phyloP scores from a whole-genome alignment of 805 yeast species.

The Ogataea degrootiae region DNA sequence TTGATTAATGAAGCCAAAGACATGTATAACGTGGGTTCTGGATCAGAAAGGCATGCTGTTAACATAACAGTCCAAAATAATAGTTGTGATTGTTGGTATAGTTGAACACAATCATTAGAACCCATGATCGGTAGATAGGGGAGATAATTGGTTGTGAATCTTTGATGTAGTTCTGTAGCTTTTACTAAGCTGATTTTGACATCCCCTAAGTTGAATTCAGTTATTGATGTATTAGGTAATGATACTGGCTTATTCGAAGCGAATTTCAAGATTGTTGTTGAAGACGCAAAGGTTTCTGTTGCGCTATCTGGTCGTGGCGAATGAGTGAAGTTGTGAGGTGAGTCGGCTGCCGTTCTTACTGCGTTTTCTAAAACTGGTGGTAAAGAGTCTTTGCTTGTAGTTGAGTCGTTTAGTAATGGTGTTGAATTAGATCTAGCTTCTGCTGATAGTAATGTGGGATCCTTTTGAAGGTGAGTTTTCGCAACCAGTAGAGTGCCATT shows the following conservation, averaged over 20 bases:
- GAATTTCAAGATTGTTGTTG: background rate
- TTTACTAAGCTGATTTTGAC: slow-evolving; percentile 60
- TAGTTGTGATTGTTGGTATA: slow-evolving; percentile 77
- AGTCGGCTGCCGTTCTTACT: slow-evolving; percentile 31
- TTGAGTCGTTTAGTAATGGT: slow-evolving; percentile 39
- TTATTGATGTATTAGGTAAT: slow-evolving; percentile 30
- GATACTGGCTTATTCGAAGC: slow-evolving; percentile 5
- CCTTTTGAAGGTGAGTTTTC: slow-evolving; percentile 41
- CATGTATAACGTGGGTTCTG: slow-evolving; percentile 78
- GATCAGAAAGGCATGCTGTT: slow-evolving; percentile 82
- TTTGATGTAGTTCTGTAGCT: slow-evolving; percentile 68
- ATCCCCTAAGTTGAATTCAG: slow-evolving; percentile 73
- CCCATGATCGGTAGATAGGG: slow-evolving; percentile 79
- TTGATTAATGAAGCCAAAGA: slow-evolving; percentile 72
- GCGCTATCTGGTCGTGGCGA: background rate
- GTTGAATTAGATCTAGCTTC: slow-evolving; percentile 29
- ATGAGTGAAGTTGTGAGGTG: slow-evolving; percentile 18
- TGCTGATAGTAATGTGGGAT: slow-evolving; percentile 34
- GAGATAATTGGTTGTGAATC: slow-evolving; percentile 60
- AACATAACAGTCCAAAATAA: slow-evolving; percentile 88
- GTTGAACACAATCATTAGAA: slow-evolving; percentile 65
- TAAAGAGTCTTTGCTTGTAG: slow-evolving; percentile 34
- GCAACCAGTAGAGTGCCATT: slow-evolving; percentile 21
- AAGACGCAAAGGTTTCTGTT: background rate
- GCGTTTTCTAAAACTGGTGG: slow-evolving; percentile 42